Base-by-base conservation (phyloP, 2,329 filamentous ascomycete genomes). In the Hansfordia pulvinata region DNA sequence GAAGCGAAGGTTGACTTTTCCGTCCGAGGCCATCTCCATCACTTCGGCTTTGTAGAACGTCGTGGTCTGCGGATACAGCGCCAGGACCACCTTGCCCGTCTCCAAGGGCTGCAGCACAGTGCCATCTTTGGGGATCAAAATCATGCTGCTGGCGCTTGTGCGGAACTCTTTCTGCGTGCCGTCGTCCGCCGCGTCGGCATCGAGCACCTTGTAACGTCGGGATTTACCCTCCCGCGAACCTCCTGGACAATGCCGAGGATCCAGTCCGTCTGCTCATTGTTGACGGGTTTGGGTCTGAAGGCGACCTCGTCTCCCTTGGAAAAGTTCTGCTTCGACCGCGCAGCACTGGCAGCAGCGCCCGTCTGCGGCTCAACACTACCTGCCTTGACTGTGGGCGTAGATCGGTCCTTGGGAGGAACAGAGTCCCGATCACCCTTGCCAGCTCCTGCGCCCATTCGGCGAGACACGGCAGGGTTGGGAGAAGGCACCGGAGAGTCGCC, bases 21-120 rank as follows among this genome's bases (percentile, higher is more conserved):
- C 43, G 33, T 60, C 47, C 20, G 56, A 56, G 30, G 76, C 59
- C 60, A 69, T 75, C 19, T 75, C 75, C 53, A 82, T 78, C 7
- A 88, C 81, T 39, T 85, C 79, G 2, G 82, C 82, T 46, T 80
- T 76, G 49, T 90, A 90, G 41, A 90, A 88, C 0, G 80, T 86
- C 2, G 82, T 86, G 1, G 82, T 88, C 40, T 84, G 76, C 0
- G 82, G 82, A 43, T 90, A 90, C 31, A 84, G 58, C 0, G 82
- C 82, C 30, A 88, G 58, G 7, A 88, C 81, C 23, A 73, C 69
- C 45, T 77, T 81, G 23, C 79, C 77, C 20, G 68, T 54, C 19
- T 78, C 69, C 31, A 78, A 66, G 20, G 78, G 62, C 4, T 64
- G 54, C 10, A 77, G 56, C 52, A 70, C 34, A 51, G 57, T 36